Evolutionary conservation across 768 basidiomycete species (phyloP).

Genomic region (Termitomyces eurrhizus): DNA sequence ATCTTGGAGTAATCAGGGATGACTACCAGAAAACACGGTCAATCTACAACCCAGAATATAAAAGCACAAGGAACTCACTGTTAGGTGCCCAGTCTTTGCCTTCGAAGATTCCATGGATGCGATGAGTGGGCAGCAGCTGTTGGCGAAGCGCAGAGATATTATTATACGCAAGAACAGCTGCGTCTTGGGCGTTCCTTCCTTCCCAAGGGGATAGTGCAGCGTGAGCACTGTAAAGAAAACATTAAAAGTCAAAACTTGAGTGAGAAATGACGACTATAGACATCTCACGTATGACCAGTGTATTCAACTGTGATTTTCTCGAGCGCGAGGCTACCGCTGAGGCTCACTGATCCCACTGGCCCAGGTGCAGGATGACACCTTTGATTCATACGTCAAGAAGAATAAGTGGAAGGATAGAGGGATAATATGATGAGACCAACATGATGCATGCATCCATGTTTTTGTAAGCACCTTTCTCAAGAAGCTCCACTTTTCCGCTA

Average conservation of each 20-base stretch:
- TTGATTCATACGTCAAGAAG: neutral
- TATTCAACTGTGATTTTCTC: conserved; percentile 61
- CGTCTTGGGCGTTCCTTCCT: conserved; percentile 78
- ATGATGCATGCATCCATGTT: conserved; percentile 77
- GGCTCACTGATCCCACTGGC: conserved; percentile 60
- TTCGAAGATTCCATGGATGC: conserved; percentile 76
- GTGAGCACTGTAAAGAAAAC: conserved; percentile 50
- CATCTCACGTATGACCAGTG: conserved; percentile 62
- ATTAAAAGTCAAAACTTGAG: too few relatives aligned
- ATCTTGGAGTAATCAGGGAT: conserved; percentile 81
- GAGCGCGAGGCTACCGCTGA: conserved; percentile 62
- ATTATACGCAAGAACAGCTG: conserved; percentile 79
- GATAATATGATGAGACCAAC: conserved; percentile 29
- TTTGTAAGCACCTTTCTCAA: conserved; percentile 70
- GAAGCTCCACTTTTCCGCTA: conserved; percentile 64
- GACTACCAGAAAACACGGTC: conserved; percentile 37
- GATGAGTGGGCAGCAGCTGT: conserved; percentile 71
- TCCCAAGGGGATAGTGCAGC: conserved; percentile 82
- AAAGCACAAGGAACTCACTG: conserved; percentile 35
- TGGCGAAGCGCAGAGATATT: conserved; percentile 78
- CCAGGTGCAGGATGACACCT: conserved; percentile 91
- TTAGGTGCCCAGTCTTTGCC: conserved; percentile 75
- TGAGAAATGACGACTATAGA: neutral
- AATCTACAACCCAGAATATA: neutral
- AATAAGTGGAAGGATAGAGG: neutral